These are phyloP conservation scores for Auxenochlorella protothecoides DNA, from an alignment of 139 green algal genomes.

Conservation along the genomic window DNA sequence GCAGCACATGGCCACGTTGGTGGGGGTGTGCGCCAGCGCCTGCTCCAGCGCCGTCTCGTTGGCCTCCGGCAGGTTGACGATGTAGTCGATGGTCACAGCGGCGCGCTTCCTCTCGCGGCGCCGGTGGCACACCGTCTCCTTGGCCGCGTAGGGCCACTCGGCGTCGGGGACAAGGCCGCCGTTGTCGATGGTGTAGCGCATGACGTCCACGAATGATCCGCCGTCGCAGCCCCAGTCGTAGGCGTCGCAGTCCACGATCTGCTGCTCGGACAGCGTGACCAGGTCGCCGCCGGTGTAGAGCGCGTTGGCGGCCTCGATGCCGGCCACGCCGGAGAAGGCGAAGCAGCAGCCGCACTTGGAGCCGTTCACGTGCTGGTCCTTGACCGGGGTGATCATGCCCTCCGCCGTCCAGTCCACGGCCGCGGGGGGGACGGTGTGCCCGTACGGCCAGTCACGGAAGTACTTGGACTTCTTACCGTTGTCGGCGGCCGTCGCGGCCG, in stretches of 20 bases:
- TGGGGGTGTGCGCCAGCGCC: slow-evolving; percentile 11
- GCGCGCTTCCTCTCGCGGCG: background rate
- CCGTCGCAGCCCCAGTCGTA: slow-evolving; percentile 11
- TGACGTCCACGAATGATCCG: slow-evolving; percentile 8
- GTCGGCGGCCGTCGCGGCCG: background rate
- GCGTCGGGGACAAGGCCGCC: slow-evolving; percentile 8
- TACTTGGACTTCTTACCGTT: background rate
- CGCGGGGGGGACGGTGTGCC: slow-evolving; percentile 1
- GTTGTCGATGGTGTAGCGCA: background rate
- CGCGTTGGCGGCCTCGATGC: slow-evolving; percentile 10
- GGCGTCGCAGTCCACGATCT: slow-evolving; percentile 13
- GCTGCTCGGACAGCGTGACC: slow-evolving; percentile 6
- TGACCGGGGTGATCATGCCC: slow-evolving; percentile 9
- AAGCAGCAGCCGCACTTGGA: slow-evolving; percentile 15
- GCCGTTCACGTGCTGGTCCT: slow-evolving; percentile 18
- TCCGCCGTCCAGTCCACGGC: slow-evolving; percentile 8
- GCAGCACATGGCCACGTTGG: slow-evolving; percentile 13
- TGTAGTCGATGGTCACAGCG: slow-evolving; percentile 2
- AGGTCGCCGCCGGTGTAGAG: slow-evolving; percentile 2
- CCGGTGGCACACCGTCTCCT: slow-evolving; percentile 1
- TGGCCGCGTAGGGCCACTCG: slow-evolving; percentile 7
- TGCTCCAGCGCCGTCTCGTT: slow-evolving; percentile 17
- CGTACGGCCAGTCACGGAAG: background rate
- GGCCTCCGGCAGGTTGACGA: slow-evolving; percentile 4
- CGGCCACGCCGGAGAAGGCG: slow-evolving; percentile 8